These are phyloP conservation scores for Sarocladiaceae sp. DNA, from an alignment of 2,329 filamentous ascomycete genomes.

Conservation along the genomic window DNA sequence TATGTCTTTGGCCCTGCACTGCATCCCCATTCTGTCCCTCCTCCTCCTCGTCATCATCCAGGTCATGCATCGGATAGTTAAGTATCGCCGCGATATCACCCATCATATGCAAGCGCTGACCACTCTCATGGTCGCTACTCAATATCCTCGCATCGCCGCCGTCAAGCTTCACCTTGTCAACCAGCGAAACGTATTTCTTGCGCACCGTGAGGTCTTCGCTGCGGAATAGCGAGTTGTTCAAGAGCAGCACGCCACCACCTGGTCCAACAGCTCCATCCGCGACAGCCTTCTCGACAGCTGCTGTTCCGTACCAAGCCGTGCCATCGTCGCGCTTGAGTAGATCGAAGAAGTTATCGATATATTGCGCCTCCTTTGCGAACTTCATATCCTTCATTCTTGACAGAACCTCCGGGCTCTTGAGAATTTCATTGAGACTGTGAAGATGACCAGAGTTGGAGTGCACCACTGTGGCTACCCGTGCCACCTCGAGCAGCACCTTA, in stretches of 20 bases:
- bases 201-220: conserved; percentile 73
- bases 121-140: conserved; percentile 92
- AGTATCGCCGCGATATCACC: conserved; percentile 87
- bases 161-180: conserved; percentile 81
- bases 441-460: conserved; percentile 83
- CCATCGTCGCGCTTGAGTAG: conserved; percentile 80
- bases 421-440: conserved; percentile 81
- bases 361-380: conserved; percentile 75
- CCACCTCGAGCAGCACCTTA: conserved; percentile 62
- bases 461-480: conserved; percentile 65
- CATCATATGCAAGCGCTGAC: conserved; percentile 74
- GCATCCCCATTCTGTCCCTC: conserved; percentile 22
- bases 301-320: conserved; percentile 83
- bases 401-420: conserved; percentile 75
- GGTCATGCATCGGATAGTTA: conserved; percentile 80
- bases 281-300: conserved; percentile 77
- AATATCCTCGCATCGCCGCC: conserved; percentile 87
- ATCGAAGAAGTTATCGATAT: conserved; percentile 81
- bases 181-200: conserved; percentile 76
- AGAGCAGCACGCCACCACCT: conserved; percentile 77
- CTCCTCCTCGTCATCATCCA: conserved; percentile 65
- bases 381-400: conserved; percentile 79
- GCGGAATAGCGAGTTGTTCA: conserved; percentile 85
- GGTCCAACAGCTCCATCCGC: conserved; percentile 83
- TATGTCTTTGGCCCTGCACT: conserved; percentile 10